These are phyloP conservation scores for Cordyceps cicadae DNA, from an alignment of 2,329 filamentous ascomycete genomes.

Conservation along the genomic window DNA sequence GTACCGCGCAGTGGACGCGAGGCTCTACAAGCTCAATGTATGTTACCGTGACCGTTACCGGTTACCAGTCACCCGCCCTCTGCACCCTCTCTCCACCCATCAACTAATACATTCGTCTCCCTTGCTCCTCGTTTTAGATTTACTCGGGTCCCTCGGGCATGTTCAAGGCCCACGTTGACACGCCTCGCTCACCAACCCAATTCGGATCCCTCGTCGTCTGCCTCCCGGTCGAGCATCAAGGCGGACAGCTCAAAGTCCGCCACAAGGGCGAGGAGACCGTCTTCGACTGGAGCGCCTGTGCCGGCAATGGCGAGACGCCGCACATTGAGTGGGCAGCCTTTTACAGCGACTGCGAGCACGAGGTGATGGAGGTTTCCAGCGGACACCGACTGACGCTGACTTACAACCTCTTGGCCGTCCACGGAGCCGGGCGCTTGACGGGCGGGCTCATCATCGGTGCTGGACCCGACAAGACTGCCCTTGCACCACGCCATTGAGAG, in stretches of 20 bases:
- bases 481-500: background rate
- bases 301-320: slow-evolving; percentile 14
- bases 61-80: too few species aligned
- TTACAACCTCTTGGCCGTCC: slow-evolving; percentile 46
- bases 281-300: slow-evolving; percentile 32
- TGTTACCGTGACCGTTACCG: too few species aligned
- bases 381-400: slow-evolving; percentile 51
- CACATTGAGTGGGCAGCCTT: slow-evolving; percentile 40
- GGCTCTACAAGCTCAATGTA: slow-evolving; percentile 52
- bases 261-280: slow-evolving; percentile 27
- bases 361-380: slow-evolving; percentile 38
- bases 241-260: slow-evolving; percentile 35
- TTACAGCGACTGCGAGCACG: slow-evolving; percentile 45
- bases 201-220: slow-evolving; percentile 48
- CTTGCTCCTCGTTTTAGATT: too few species aligned
- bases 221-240: slow-evolving; percentile 29
- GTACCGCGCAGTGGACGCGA: slow-evolving; percentile 34
- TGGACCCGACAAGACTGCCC: slow-evolving; percentile 10
- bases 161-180: slow-evolving; percentile 46
- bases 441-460: background rate
- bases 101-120: too few species aligned
- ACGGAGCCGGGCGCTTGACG: slow-evolving; percentile 16
- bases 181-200: slow-evolving; percentile 37
- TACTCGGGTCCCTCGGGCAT: slow-evolving; percentile 42
- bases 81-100: too few species aligned